phyloP scores from a whole-genome alignment of 1,139 yeast species.

The Debaryomycetaceae sp. region DNA sequence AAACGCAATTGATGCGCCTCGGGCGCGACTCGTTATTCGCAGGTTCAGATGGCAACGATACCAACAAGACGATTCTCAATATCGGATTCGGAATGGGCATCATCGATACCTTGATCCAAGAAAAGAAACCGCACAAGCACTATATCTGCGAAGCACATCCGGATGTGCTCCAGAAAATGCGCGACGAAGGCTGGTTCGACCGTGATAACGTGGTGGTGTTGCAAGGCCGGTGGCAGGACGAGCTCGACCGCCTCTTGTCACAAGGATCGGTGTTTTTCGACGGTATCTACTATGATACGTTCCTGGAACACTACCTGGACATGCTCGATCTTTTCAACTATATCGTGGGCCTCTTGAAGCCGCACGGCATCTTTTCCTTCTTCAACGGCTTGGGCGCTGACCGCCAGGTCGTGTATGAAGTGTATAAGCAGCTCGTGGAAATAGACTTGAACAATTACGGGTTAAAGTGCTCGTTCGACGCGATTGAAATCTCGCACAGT shows the following conservation, averaged over 20 bases:
- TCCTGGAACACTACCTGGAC: constrained; percentile 76
- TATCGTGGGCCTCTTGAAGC: constrained; percentile 72
- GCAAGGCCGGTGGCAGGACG: constrained; percentile 89
- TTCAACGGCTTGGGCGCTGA: constrained; percentile 98
- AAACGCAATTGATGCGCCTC: constrained; percentile 64
- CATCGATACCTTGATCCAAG: constrained; percentile 69
- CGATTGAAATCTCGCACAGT: constrained; percentile 18
- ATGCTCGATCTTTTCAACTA: constrained; percentile 78
- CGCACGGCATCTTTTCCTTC: constrained; percentile 75
- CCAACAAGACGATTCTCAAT: constrained; percentile 51
- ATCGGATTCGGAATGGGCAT: constrained; percentile 98
- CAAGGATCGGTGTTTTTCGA: constrained; percentile 62
- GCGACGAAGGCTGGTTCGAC: constrained; percentile 75
- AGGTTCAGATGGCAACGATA: constrained; percentile 23
- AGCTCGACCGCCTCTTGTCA: constrained; percentile 52
- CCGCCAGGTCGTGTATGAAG: constrained; percentile 79
- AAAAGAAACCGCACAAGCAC: constrained; percentile 50
- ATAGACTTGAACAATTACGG: constrained; percentile 77
- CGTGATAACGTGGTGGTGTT: constrained; percentile 61
- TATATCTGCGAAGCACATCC: constrained; percentile 95
- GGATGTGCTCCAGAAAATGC: constrained; percentile 63
- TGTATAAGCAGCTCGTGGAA: constrained; percentile 72
- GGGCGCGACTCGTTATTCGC: constrained; percentile 65
- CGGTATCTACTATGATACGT: constrained; percentile 90
- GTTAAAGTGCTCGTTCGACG: constrained; percentile 42